A percentile compares a stretch with the other conserved stretches of the same genome.
Evolutionary conservation across 306 rosid genomes (phyloP).

Genomic region (Quercus aquifolioides): DNA sequence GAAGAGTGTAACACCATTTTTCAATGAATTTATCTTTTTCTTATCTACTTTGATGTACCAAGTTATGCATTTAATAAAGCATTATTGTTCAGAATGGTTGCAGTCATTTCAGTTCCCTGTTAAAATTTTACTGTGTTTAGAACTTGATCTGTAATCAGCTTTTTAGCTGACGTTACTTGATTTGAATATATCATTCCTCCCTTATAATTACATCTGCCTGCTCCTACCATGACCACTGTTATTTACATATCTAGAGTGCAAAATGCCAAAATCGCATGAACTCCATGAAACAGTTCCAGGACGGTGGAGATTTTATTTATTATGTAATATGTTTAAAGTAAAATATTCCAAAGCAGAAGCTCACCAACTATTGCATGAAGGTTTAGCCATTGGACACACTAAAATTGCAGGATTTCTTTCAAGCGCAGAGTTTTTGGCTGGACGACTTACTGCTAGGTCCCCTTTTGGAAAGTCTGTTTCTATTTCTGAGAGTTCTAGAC

Average conservation of each 20-base stretch:
- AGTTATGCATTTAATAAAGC: constrained; percentile 13
- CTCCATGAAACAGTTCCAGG: too few relatives aligned
- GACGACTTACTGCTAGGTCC: too few relatives aligned
- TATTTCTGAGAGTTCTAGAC: too few relatives aligned
- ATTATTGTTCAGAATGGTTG: constrained; percentile 12
- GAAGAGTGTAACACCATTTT: constrained; percentile 27
- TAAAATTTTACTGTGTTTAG: neutral
- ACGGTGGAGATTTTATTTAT: too few relatives aligned
- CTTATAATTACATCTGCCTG: neutral
- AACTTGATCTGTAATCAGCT: neutral
- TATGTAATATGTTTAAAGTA: too few relatives aligned
- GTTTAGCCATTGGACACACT: too few relatives aligned
- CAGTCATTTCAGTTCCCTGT: neutral
- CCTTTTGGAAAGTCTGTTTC: too few relatives aligned
- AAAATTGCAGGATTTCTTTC: too few relatives aligned
- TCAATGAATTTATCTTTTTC: constrained; percentile 18
- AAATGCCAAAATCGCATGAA: too few relatives aligned
- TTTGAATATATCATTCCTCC: neutral
- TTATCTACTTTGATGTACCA: constrained; percentile 13
- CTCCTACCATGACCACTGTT: neutral
- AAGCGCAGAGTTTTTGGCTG: too few relatives aligned
- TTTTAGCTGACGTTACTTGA: neutral
- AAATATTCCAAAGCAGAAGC: too few relatives aligned
- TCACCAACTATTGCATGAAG: too few relatives aligned
- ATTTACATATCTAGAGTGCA: neutral